A percentile compares a stretch with the other conserved stretches of the same genome.
Conservation (phyloP, 805 yeast species). For the Ogataea parapolymorpha region DNA sequence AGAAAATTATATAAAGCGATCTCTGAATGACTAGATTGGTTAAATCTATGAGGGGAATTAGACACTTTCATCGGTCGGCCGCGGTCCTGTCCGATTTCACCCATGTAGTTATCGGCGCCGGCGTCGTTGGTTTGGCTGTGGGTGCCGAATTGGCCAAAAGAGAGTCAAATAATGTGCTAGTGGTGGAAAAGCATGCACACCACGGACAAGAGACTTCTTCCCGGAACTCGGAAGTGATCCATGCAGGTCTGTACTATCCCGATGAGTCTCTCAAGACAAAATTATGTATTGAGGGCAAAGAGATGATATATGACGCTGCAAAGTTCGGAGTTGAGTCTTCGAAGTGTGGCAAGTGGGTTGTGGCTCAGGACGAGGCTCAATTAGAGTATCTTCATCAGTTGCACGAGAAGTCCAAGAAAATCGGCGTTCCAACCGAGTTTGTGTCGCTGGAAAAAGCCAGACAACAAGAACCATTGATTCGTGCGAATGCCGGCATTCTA, state of each 20-base stretch:
- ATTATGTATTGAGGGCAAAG: conserved; percentile 74
- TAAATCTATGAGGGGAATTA: neutral
- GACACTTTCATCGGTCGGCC: conserved; percentile 4
- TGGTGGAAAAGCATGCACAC: conserved; percentile 64
- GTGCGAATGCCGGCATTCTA: conserved; percentile 58
- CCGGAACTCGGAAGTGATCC: conserved; percentile 91
- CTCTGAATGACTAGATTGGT: neutral
- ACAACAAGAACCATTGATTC: conserved; percentile 60
- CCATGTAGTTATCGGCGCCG: conserved; percentile 64
- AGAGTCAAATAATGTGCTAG: conserved; percentile 47
- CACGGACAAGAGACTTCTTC: conserved; percentile 81
- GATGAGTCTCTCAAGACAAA: conserved; percentile 59
- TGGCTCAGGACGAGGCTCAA: conserved; percentile 73
- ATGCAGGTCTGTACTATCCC: conserved; percentile 87
- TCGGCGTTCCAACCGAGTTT: conserved; percentile 61
- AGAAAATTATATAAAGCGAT: neutral
- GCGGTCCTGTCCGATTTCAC: conserved; percentile 7
- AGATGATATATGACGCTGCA: conserved; percentile 52
- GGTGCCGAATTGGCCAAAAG: conserved; percentile 61
- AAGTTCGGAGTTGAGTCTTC: conserved; percentile 53
- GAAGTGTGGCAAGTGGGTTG: conserved; percentile 81
- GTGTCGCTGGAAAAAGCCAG: conserved; percentile 44
- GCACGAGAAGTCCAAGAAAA: conserved; percentile 43
- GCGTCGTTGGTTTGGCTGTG: conserved; percentile 78
- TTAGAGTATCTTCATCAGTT: conserved; percentile 54